These are phyloP conservation scores for Lyophyllum decastes DNA, from an alignment of 768 basidiomycete genomes.

Conservation along the genomic window DNA sequence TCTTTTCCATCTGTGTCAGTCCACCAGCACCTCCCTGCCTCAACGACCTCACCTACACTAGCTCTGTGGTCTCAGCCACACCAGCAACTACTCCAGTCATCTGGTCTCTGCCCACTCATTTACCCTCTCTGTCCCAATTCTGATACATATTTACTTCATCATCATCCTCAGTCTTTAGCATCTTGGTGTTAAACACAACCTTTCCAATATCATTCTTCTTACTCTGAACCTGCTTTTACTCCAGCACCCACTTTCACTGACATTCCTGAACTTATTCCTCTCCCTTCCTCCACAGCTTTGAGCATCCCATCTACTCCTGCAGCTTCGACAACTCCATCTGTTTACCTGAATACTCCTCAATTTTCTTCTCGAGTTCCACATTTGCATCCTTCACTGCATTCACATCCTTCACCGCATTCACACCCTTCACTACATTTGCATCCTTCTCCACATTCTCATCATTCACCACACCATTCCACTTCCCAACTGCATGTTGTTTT, in stretches of 20 bases:
- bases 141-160: neutral
- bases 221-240: neutral
- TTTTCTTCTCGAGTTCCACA: neutral
- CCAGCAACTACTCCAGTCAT: neutral
- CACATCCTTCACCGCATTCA: neutral
- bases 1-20: neutral
- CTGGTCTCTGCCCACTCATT: neutral
- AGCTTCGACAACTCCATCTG: neutral
- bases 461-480: no score
- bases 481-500: no score
- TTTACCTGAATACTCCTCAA: neutral
- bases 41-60: neutral
- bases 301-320: neutral
- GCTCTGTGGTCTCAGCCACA: neutral
- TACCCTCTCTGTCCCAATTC: neutral
- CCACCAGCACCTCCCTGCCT: neutral
- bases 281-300: neutral
- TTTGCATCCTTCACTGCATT: no score
- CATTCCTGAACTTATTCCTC: neutral
- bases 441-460: no score
- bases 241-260: neutral
- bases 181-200: neutral
- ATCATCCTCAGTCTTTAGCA: neutral
- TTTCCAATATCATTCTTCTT: neutral
- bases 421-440: no score